Percentiles rank a stretch among this genome's conserved stretches.
These are phyloP conservation scores for Aspergillus uvarum DNA, from an alignment of 2,329 filamentous ascomycete species.

Conservation along the genomic window DNA sequence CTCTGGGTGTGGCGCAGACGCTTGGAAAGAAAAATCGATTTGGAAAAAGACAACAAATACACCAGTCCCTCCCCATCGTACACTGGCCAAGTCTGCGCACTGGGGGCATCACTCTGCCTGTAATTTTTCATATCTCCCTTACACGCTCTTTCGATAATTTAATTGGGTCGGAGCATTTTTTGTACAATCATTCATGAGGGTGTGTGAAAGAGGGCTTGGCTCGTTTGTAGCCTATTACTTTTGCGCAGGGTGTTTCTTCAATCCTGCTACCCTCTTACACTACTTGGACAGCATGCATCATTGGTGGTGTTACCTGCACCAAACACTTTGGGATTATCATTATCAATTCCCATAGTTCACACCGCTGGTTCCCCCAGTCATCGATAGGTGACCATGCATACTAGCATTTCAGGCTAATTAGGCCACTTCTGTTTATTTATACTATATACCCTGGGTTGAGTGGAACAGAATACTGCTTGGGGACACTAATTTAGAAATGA, in stretches of 20 bases:
- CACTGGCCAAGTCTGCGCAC: constrained; percentile 1
- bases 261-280: background rate
- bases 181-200: constrained; percentile 15
- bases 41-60: background rate
- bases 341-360: background rate
- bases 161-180: constrained; percentile 8
- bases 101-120: constrained; percentile 8
- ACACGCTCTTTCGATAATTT: background rate
- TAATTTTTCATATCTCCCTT: constrained; percentile 2
- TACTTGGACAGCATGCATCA: background rate
- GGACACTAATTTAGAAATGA: constrained; percentile 7
- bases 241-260: background rate
- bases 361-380: background rate
- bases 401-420: background rate
- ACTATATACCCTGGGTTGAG: constrained; percentile 12
- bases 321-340: background rate
- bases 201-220: background rate
- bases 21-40: constrained; percentile 1
- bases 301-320: background rate
- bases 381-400: constrained; percentile 1
- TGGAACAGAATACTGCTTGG: constrained; percentile 3
- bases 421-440: constrained; percentile 1
- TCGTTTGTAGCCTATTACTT: background rate
- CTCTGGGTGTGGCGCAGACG: background rate
- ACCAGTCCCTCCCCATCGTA: background rate